Percentiles rank a stretch among this genome's conserved stretches.
These are phyloP conservation scores for Trichoderma reesei DNA, from an alignment of 495 filamentous ascomycete species.

Conservation along the genomic window DNA sequence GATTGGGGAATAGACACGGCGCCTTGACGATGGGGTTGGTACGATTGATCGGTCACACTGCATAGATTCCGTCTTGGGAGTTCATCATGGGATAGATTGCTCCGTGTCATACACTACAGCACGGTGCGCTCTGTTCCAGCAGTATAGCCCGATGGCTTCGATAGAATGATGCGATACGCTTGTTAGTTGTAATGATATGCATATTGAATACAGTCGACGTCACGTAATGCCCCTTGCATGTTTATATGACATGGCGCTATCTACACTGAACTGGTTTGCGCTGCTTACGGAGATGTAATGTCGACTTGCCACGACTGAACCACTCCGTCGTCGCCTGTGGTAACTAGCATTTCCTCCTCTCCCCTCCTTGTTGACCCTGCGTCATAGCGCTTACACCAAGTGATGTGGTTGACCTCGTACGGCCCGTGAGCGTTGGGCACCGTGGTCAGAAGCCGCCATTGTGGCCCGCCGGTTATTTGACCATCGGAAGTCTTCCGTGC, in stretches of 20 bases:
- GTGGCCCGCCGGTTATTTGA: not conserved
- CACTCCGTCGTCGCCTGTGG: conserved; percentile 71
- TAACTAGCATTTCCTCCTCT: conserved; percentile 65
- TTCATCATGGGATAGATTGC: no score
- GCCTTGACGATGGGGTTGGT: no score
- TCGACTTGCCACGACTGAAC: conserved; percentile 57
- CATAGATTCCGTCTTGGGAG: no score
- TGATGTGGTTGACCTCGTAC: conserved; percentile 85
- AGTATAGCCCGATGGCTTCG: not conserved
- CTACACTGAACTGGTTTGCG: not conserved
- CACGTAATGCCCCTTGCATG: not conserved
- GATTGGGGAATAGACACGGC: no score
- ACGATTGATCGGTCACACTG: no score
- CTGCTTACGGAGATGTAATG: not conserved
- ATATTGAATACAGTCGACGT: not conserved
- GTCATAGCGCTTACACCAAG: conserved; percentile 62
- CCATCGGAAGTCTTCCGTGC: not conserved
- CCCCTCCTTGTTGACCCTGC: conserved; percentile 33
- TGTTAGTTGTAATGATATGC: no score
- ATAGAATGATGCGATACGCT: not conserved
- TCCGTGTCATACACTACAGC: no score
- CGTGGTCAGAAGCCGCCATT: conserved; percentile 19
- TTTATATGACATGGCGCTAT: not conserved
- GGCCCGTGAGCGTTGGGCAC: conserved; percentile 70
- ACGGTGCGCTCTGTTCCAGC: no score